Evolutionary conservation across 2,329 filamentous ascomycete genomes (phyloP).

Genomic region (Phaeosphaeria sp.): DNA sequence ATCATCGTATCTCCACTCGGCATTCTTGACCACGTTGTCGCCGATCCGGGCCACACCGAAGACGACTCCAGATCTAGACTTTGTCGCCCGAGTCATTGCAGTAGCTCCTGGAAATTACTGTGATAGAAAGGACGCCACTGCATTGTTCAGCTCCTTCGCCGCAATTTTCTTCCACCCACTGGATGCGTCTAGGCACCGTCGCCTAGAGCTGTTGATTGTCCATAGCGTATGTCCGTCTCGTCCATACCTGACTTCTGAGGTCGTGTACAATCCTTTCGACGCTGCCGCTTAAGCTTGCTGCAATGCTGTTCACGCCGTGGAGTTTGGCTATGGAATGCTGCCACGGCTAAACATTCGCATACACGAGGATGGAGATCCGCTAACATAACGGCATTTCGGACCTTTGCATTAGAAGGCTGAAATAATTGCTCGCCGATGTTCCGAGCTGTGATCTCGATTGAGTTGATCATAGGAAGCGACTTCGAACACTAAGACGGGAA

Average conservation of each 20-base stretch:
- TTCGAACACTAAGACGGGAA: neutral
- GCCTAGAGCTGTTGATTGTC: neutral
- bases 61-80: slow-evolving; percentile 1
- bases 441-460: neutral
- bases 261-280: neutral
- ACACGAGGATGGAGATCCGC: slow-evolving; percentile 1
- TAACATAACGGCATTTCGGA: neutral
- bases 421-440: neutral
- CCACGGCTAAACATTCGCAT: slow-evolving; percentile 7
- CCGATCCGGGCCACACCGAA: slow-evolving; percentile 4
- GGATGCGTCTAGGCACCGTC: slow-evolving; percentile 3
- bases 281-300: neutral
- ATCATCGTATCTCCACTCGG: neutral
- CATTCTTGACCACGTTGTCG: neutral
- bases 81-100: neutral
- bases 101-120: neutral
- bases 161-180: neutral
- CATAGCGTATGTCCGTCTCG: neutral
- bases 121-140: neutral
- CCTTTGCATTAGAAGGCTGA: neutral
- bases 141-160: neutral
- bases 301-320: neutral
- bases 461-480: neutral
- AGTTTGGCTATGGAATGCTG: neutral
- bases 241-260: neutral